Base-by-base conservation (phyloP, 306 rosid species). In the Macrotyloma uniflorum region DNA sequence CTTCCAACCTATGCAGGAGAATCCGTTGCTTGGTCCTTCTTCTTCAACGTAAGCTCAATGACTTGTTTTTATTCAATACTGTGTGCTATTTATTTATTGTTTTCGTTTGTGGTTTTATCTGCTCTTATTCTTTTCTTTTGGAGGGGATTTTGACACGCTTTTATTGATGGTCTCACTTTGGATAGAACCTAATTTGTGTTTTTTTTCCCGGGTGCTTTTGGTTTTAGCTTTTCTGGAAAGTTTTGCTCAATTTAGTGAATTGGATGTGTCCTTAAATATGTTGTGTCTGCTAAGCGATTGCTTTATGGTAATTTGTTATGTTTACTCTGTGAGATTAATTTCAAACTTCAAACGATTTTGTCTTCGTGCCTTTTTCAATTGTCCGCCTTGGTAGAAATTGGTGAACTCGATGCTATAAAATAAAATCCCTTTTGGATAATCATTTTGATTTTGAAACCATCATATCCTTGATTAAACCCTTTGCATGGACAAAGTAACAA, bases 11-110 rank as follows among this genome's bases (percentile, higher is more conserved):
- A 51, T 92, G 36, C 79, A 36, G 76, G 96, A 89, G 84, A 94
- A 94, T 87, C 97, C 97, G 18, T 86, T 90, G 67, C 87, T 94
- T 13, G 98, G 97, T 8, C 92, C 98, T 73, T 92, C 97, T 86
- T 87, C 98, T 70, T 53, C 83, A 40, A 88, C 95, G 97, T 94
- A 87, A 23, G n/a, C 69, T 72, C 33, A 38, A 40, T 82, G 5
- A 4, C 22, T 79, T 32, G 1, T 67, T 70, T 33, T 54, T 22
- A 28, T 65, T 62, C 24, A 40, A 45, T 18, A 30, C 75, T 77
- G 8, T 46, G 51, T 45, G 16, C 68, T 76, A n/a, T 53, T 8
- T 42, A 30, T 71, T 70, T 81, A n/a, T 36, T 66, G 4, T 2
- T 8, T 22, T 83, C 6, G 3, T 54, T 14, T 14, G 16, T 35